Evolutionary conservation across 2,329 filamentous ascomycete genomes (phyloP).

Genomic region (Nemania diffusa): DNA sequence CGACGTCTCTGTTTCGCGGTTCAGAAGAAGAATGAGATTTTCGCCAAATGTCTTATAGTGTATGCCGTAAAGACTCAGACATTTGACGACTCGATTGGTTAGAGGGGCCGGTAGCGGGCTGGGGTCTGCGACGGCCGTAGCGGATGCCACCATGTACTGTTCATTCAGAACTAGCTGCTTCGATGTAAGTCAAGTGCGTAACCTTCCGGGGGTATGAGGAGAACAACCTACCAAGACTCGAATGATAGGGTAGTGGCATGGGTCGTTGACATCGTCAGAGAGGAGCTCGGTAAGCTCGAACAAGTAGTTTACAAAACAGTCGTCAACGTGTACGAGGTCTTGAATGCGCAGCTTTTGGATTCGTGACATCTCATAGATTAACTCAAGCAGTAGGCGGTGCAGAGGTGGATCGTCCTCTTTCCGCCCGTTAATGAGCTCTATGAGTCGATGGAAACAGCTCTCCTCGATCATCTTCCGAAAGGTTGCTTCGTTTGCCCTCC

Average conservation of each 20-base stretch:
- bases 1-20: constrained; percentile 93
- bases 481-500: constrained; percentile 77
- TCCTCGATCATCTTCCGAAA: constrained; percentile 91
- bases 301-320: constrained; percentile 84
- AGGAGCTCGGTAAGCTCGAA: constrained; percentile 89
- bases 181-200: constrained; percentile 12
- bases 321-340: constrained; percentile 80
- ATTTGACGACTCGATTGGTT: constrained; percentile 94
- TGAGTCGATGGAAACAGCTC: constrained; percentile 81
- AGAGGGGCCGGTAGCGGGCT: constrained; percentile 61
- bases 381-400: constrained; percentile 83
- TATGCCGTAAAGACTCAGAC: constrained; percentile 82
- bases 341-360: constrained; percentile 82
- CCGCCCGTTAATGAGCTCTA: constrained; percentile 80
- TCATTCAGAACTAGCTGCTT: constrained; percentile 90
- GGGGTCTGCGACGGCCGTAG: constrained; percentile 58
- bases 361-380: constrained; percentile 96
- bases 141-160: constrained; percentile 90
- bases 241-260: constrained; percentile 96
- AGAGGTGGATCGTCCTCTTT: constrained; percentile 74
- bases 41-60: constrained; percentile 95
- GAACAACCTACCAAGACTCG: constrained; percentile 79
- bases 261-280: constrained; percentile 87
- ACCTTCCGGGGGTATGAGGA: constrained; percentile 3
- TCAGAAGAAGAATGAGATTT: constrained; percentile 94